Evolutionary conservation across 306 rosid genomes (phyloP), one percentile per base, ranked within the genome.

Genomic region (Acacia crassicarpa): DNA sequence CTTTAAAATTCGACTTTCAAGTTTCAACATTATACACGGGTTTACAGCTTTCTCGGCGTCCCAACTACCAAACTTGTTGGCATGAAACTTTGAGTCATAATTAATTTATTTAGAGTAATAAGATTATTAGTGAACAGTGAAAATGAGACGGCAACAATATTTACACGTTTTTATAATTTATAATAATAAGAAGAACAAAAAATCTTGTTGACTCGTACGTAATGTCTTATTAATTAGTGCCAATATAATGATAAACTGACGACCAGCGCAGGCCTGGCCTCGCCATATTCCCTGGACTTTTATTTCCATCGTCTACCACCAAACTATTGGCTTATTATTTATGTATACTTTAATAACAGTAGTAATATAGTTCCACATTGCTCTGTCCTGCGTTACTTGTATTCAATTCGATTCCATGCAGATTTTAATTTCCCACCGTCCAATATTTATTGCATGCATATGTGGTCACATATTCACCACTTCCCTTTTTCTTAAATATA

Each of bases 211-310:
- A 51, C 9, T 6, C 59, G 9, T 51, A 19, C 59, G 9, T 51
- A 19, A 54, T 20, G 22, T 54, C 61, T 30, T 30, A 27, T 54
- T 54, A 19, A 51, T 51, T 51, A 19, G 41, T 51, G 22, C 25
- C 12, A 54, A 2, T 38, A 46, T 46, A 35, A 38, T 45, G 51
- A 10, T 12, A 46, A 46, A 35, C 53, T 30, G 44, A 49, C 35
- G 27, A 54, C 19, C 51, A 14, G 70, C 85, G 61, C 49, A 82
- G 33, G n/a, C n/a, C n/a, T n/a, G n/a, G 45, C 74, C 17, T 82
- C 66, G 80, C 61, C 79, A 14, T 13, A 56, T 23, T 9, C 69
- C 9, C 0, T 38, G 68, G 41, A 14, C 25, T 9, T 43, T 43
- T 9, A 2, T 51, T 8, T 58, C 30, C 15, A n/a, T n/a, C n/a